These are phyloP conservation scores for Xylaria sp. DNA, from an alignment of 2,329 filamentous ascomycete genomes.

Conservation along the genomic window DNA sequence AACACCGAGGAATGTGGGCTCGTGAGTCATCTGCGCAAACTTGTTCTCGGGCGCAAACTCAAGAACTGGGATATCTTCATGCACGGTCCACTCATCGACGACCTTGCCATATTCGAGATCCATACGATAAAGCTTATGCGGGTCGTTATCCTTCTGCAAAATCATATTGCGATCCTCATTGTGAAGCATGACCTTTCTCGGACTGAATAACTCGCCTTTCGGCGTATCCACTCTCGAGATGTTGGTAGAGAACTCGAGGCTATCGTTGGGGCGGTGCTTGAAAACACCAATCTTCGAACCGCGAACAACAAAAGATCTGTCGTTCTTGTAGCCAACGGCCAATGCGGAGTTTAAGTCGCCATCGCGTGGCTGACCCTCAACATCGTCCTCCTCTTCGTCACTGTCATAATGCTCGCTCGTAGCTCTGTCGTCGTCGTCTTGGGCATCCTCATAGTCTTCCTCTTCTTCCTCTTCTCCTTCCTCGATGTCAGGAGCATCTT, in stretches of 20 bases:
- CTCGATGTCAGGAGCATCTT: constrained; percentile 60
- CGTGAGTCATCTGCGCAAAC: constrained; percentile 93
- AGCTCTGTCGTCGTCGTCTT: constrained; percentile 57
- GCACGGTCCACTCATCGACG: constrained; percentile 97
- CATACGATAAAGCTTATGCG: constrained; percentile 93
- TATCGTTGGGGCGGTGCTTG: constrained; percentile 89
- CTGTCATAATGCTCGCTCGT: constrained; percentile 63
- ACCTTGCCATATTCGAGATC: constrained; percentile 97
- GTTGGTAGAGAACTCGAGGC: constrained; percentile 91
- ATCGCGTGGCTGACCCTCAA: constrained; percentile 61
- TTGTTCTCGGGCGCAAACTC: constrained; percentile 95
- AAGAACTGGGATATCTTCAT: constrained; percentile 89
- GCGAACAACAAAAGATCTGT: constrained; percentile 92
- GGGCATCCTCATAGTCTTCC: constrained; percentile 49
- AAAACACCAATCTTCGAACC: constrained; percentile 98
- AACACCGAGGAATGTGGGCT: constrained; percentile 91
- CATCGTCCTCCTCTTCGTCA: constrained; percentile 76
- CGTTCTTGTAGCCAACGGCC: constrained; percentile 94
- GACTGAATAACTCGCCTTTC: constrained; percentile 79
- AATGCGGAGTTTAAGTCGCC: constrained; percentile 88
- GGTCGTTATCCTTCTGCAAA: constrained; percentile 74
- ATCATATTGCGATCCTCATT: constrained; percentile 87
- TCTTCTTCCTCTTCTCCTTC: constrained; percentile 48
- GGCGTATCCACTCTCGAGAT: constrained; percentile 94
- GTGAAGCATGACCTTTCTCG: constrained; percentile 95